Evolutionary conservation across 345 rosid species (phyloP).

Genomic region (Lepidium aucheri): DNA sequence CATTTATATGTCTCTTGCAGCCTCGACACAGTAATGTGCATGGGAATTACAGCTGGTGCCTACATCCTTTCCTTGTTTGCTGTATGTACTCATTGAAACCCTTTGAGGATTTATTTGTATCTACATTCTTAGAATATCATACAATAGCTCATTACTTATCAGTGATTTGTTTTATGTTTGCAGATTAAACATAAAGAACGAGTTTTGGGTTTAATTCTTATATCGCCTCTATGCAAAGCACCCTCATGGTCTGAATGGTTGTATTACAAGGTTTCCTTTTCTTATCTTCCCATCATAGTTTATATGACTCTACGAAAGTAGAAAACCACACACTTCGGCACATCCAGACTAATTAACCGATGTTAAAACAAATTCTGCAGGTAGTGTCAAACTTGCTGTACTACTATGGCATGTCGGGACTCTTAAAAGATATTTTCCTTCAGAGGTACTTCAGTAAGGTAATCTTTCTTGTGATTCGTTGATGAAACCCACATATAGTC

Average conservation of each 20-base stretch:
- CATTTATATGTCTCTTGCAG: slow-evolving; percentile 31
- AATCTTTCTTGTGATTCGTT: not conserved
- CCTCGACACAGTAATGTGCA: slow-evolving; percentile 89
- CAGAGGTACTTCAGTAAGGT: slow-evolving; percentile 97
- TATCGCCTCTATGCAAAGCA: slow-evolving; percentile 83
- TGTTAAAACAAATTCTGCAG: slow-evolving; percentile 24
- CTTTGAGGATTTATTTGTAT: not conserved
- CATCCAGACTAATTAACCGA: not conserved
- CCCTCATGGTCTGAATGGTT: slow-evolving; percentile 99
- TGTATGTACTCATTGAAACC: slow-evolving; percentile 38
- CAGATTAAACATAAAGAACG: slow-evolving; percentile 91
- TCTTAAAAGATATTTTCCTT: slow-evolving; percentile 74
- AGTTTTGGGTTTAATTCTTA: slow-evolving; percentile 84
- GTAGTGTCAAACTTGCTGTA: slow-evolving; percentile 71
- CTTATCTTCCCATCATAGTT: not conserved
- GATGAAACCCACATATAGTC: not conserved
- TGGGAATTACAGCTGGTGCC: slow-evolving; percentile 97
- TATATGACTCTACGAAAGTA: not conserved
- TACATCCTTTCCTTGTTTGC: slow-evolving; percentile 83
- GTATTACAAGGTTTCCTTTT: slow-evolving; percentile 19
- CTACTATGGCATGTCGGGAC: slow-evolving; percentile 87
- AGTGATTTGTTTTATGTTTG: slow-evolving; percentile 24
- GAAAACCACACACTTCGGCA: not conserved
- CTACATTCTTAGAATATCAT: not conserved
- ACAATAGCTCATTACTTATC: not conserved